Evolutionary conservation across 371 early-diverging fungal genomes (phyloP).

Genomic region (Haplosporangium sp.): DNA sequence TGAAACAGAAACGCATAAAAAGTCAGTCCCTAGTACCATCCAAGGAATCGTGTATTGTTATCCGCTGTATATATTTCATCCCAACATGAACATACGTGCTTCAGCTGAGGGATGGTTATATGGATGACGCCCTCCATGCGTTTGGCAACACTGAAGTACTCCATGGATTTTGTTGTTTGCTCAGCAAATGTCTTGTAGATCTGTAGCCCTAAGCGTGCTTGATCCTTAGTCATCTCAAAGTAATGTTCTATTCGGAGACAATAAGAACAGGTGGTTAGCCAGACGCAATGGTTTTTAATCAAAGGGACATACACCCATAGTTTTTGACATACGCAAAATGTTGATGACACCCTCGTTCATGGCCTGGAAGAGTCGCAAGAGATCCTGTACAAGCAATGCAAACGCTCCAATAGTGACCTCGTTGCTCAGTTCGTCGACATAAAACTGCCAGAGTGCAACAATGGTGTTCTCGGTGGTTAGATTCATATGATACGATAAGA

Average conservation of each 20-base stretch:
- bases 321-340: constrained; percentile 73
- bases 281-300: not conserved
- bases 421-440: constrained; percentile 86
- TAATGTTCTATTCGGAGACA: constrained; percentile 68
- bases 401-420: constrained; percentile 89
- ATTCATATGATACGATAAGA: not conserved
- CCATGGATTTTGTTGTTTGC: constrained; percentile 82
- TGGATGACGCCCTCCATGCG: constrained; percentile 76
- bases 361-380: constrained; percentile 86
- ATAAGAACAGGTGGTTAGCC: not conserved
- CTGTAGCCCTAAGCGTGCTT: constrained; percentile 84
- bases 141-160: constrained; percentile 84
- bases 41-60: not conserved
- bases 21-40: constrained; percentile 4
- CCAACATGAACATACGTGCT: constrained; percentile 70
- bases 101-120: constrained; percentile 84
- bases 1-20: not conserved
- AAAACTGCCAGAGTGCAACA: constrained; percentile 68
- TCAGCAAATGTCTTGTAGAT: constrained; percentile 91
- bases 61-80: not conserved
- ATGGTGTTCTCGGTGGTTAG: not conserved
- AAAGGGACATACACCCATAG: not conserved
- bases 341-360: constrained; percentile 94
- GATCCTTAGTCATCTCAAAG: constrained; percentile 87
- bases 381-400: constrained; percentile 86